phyloP scores from a whole-genome alignment of 768 basidiomycete species.

The Auricularia heimuer region DNA sequence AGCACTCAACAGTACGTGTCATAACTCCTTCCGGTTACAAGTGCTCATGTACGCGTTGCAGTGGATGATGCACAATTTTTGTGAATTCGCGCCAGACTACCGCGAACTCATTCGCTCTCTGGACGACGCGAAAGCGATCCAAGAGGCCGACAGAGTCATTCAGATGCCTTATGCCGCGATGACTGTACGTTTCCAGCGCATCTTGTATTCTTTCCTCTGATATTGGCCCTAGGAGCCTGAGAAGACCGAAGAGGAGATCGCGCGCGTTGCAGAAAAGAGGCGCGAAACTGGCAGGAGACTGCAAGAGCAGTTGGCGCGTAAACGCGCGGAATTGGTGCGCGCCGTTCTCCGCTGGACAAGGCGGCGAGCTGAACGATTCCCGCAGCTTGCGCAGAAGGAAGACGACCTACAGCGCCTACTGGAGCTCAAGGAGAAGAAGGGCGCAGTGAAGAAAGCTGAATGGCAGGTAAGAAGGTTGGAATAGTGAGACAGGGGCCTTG shows the following conservation, averaged over 20 bases:
- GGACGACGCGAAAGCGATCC: slow-evolving; percentile 55
- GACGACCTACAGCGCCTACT: slow-evolving; percentile 56
- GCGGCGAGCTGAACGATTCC: not conserved
- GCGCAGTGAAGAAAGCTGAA: slow-evolving; percentile 55
- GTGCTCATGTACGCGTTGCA: slow-evolving; percentile 20
- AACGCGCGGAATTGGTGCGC: slow-evolving; percentile 72
- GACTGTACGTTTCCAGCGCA: slow-evolving; percentile 18
- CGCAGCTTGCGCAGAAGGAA: slow-evolving; percentile 66
- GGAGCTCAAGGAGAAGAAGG: slow-evolving; percentile 52
- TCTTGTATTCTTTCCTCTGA: no score
- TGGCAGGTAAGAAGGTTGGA: slow-evolving; percentile 46
- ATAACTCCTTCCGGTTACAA: not conserved
- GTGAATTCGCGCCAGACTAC: slow-evolving; percentile 77
- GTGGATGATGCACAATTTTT: slow-evolving; percentile 89
- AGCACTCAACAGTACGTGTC: slow-evolving; percentile 62
- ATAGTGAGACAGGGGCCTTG: no score
- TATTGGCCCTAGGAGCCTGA: slow-evolving; percentile 39
- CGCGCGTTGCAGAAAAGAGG: slow-evolving; percentile 63
- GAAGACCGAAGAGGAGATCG: slow-evolving; percentile 86
- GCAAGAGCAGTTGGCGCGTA: slow-evolving; percentile 84
- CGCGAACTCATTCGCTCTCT: slow-evolving; percentile 51
- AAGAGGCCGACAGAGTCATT: slow-evolving; percentile 56
- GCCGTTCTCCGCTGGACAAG: not conserved
- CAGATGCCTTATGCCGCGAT: slow-evolving; percentile 72
- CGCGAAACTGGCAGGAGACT: slow-evolving; percentile 81